Conservation (phyloP, 2,329 filamentous ascomycete species). For the Fusarium pseudonygamai region DNA sequence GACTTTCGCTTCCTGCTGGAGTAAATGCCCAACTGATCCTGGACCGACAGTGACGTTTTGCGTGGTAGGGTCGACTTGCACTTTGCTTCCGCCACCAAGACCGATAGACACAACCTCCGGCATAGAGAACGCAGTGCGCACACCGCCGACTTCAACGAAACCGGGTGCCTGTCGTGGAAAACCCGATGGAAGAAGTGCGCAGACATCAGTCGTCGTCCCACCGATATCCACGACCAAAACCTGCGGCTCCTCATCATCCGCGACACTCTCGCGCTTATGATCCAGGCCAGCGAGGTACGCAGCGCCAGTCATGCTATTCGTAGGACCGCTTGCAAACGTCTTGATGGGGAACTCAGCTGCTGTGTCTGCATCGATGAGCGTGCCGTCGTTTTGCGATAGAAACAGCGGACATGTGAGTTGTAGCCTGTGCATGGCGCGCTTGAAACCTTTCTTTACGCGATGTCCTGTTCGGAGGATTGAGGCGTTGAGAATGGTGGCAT, state of each 20-base stretch:
- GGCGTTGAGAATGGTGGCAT: conserved; percentile 65
- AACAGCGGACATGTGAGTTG: conserved; percentile 55
- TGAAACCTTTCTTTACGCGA: conserved; percentile 58
- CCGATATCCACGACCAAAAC: conserved; percentile 66
- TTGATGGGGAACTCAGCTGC: conserved; percentile 61
- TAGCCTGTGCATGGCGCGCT: conserved; percentile 56
- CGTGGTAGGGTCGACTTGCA: conserved; percentile 35
- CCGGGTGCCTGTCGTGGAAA: conserved; percentile 68
- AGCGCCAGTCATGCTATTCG: conserved; percentile 63
- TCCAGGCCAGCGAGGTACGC: conserved; percentile 63
- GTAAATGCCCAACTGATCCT: conserved; percentile 62
- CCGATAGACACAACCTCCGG: conserved; percentile 66
- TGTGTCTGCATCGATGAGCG: conserved; percentile 57
- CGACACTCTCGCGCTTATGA: conserved; percentile 29
- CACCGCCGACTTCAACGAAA: conserved; percentile 66
- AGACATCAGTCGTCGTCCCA: conserved; percentile 70
- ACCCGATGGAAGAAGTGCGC: conserved; percentile 64
- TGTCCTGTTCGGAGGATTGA: conserved; percentile 59
- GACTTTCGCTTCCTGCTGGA: conserved; percentile 57
- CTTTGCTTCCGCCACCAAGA: conserved; percentile 62
- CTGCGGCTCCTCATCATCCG: conserved; percentile 41
- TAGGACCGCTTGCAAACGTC: conserved; percentile 64
- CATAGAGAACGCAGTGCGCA: conserved; percentile 68
- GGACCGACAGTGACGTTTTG: conserved; percentile 59
- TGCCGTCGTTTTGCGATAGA: conserved; percentile 64